A percentile compares a stretch with the other conserved stretches of the same genome.
Conservation (phyloP, 169 alveolate genomes). For the Miamiensis avidus region DNA sequence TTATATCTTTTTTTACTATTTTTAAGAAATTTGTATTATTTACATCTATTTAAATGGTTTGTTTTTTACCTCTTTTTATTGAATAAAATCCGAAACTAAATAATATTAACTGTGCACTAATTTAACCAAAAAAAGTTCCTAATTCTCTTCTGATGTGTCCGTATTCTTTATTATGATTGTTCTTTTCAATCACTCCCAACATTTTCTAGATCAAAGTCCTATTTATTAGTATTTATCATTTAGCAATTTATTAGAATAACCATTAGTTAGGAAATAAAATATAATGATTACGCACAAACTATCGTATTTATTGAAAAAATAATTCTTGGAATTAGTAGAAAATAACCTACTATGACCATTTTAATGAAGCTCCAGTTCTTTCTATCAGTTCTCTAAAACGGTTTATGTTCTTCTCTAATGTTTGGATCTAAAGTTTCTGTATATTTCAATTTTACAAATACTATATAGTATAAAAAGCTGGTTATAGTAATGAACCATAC, state of each 20-base stretch:
- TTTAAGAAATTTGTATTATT: too few species aligned
- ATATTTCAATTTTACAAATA: not conserved
- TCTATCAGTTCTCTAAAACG: conserved; percentile 36
- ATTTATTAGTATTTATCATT: not conserved
- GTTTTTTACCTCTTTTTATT: not conserved
- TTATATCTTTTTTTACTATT: not conserved
- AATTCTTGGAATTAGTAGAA: conserved; percentile 20
- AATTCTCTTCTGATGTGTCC: not conserved
- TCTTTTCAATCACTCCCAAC: not conserved
- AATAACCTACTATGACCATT: conserved; percentile 29
- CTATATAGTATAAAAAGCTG: not conserved
- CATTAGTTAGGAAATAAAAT: too few species aligned
- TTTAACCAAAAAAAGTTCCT: not conserved
- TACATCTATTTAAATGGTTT: too few species aligned
- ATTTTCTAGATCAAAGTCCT: not conserved
- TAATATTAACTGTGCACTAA: not conserved
- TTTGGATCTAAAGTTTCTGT: conserved; percentile 18
- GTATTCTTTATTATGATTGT: not conserved
- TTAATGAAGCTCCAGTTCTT: conserved; percentile 25
- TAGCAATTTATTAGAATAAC: not conserved
- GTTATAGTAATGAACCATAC: conserved; percentile 10
- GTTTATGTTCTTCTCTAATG: conserved; percentile 22
- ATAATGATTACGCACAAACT: not conserved
- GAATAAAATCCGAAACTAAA: not conserved
- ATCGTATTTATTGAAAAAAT: not conserved